A percentile compares a stretch with the other conserved stretches of the same genome.
These are phyloP conservation scores for Arbutus unedo DNA, from an alignment of 148 eudicot genomes.

Conservation along the genomic window DNA sequence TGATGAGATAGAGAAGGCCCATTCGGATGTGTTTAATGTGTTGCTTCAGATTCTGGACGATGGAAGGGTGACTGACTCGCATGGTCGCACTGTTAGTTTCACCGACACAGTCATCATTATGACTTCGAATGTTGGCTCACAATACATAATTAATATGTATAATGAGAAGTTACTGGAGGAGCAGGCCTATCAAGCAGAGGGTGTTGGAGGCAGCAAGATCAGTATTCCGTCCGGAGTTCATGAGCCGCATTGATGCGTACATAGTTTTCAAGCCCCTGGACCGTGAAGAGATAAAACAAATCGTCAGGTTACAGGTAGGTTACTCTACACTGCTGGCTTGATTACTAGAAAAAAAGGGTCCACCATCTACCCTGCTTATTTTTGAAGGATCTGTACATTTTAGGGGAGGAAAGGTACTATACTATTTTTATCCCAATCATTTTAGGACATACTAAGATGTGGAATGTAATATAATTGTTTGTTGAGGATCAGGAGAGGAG, in stretches of 20 bases:
- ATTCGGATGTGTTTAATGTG: conserved; percentile 77
- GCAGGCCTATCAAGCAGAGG: conserved; percentile 61
- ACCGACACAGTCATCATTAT: conserved; percentile 86
- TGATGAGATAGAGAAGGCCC: conserved; percentile 94
- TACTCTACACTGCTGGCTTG: neutral
- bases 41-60: conserved; percentile 88
- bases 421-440: too few relatives aligned
- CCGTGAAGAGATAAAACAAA: conserved; percentile 69
- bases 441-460: too few relatives aligned
- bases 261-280: conserved; percentile 96
- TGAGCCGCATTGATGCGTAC: conserved; percentile 93
- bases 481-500: too few relatives aligned
- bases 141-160: conserved; percentile 71
- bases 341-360: neutral
- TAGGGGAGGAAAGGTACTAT: too few relatives aligned
- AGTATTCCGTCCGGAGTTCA: conserved; percentile 90
- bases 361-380: neutral
- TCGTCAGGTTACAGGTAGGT: conserved; percentile 80
- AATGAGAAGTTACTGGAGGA: conserved; percentile 56
- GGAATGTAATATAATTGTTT: too few relatives aligned
- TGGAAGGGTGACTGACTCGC: conserved; percentile 96
- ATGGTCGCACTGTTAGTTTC: conserved; percentile 91
- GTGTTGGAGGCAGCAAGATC: conserved; percentile 93
- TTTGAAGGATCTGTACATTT: neutral
- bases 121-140: conserved; percentile 99